Base-by-base conservation (phyloP, 2,329 filamentous ascomycete species). In the Verticillium albo-atrum region DNA sequence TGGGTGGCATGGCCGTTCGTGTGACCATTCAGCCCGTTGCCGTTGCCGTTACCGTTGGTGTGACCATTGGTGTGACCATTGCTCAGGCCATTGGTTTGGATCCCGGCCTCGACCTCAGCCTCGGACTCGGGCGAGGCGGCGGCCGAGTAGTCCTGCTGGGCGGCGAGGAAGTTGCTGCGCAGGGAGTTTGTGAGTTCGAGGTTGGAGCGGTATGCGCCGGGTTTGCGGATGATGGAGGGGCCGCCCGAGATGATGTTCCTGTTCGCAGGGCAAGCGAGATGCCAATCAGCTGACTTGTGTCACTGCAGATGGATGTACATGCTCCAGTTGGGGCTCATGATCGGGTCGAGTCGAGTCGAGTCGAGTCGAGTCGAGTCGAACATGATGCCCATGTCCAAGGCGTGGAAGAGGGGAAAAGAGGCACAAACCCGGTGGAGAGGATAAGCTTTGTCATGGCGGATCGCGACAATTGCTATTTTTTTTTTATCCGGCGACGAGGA, bases 131-230 rank as follows among this genome's bases (percentile, higher is more conserved):
- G 67, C 62, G 63, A 66, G 58, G 64, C 68, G 54, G 62, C 70
- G 58, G 63, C 68, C 35, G 71, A 74, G 64, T 85, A 84, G 66
- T 87, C 85, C 69, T 88, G 79, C 71, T 92, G 89, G 42, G 90
- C 89, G 30, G 88, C 85, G 57, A 85, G 73, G 72, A 98, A 92
- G 75, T 94, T 97, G 70, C 88, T 86, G 67, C 91, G 89, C 20
- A 99, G 84, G 3, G 92, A 91, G 69, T 92, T 93, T 64, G 92
- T 90, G 67, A 99, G 85, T 75, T 99, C 95, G 67, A 93, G 88
- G 72, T 98, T 98, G 58, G 94, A 97, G 72, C 93, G 92, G 71
- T 88, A 88, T 65, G 86, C 85, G 61, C 88, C 83, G 17, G 89
- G 86, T 69, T 90, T 91, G 63, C 91, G 88, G 73, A 97, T 89